Evolutionary conservation across 257 asterid species (phyloP).

Genomic region (Gardenia jasminoides): DNA sequence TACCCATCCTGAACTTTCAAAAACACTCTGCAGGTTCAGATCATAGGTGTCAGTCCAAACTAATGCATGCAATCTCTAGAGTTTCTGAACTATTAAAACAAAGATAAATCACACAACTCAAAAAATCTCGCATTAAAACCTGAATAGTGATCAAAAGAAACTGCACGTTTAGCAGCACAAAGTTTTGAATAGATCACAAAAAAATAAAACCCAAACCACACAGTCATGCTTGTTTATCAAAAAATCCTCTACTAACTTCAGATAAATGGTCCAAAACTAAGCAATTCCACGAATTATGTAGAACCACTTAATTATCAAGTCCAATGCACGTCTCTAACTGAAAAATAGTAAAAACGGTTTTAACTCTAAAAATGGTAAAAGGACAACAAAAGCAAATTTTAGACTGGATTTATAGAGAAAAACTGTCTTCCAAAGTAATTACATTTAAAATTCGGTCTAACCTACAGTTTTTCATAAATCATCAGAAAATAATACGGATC

Average conservation of each 20-base stretch:
- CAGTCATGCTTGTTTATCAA: not conserved
- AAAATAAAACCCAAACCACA: not conserved
- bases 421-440: not conserved
- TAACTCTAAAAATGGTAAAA: no score
- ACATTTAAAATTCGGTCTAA: not conserved
- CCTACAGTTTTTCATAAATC: not conserved
- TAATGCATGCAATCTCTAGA: not conserved
- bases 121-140: not conserved
- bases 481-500: not conserved
- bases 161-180: not conserved
- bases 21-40: not conserved
- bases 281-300: not conserved
- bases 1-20: conserved; percentile 31
- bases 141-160: no score
- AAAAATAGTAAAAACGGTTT: not conserved
- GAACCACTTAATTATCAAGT: not conserved
- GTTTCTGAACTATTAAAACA: not conserved
- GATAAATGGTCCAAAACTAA: not conserved
- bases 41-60: not conserved
- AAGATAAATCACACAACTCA: not conserved
- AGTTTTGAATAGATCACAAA: no score
- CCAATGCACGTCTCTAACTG: not conserved
- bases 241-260: rapidly evolving
- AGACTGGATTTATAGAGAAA: no score
- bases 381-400: no score